Conservation (phyloP, 352 stramenopile genomes). For the Hyaloperonospora arabidopsidis region DNA sequence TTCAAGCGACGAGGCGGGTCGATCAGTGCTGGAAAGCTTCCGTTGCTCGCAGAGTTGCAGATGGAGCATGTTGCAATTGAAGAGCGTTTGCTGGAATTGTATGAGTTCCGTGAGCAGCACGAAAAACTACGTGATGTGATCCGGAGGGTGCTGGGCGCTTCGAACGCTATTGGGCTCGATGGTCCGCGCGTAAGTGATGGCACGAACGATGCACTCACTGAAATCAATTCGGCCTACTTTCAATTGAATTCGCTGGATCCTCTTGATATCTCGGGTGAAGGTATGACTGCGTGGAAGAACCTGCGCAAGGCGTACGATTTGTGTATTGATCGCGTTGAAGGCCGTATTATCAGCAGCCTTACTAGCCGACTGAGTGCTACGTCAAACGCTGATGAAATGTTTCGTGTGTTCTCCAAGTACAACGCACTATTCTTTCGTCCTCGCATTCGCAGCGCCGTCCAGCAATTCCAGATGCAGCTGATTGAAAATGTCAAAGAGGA, state of each 20-base stretch:
- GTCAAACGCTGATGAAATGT: conserved; percentile 93
- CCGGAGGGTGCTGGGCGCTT: conserved; percentile 66
- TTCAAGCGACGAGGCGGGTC: conserved; percentile 73
- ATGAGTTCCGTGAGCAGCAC: conserved; percentile 89
- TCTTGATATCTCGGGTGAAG: conserved; percentile 82
- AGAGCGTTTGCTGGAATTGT: conserved; percentile 79
- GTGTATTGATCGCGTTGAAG: conserved; percentile 89
- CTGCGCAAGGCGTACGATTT: conserved; percentile 86
- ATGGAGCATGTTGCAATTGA: conserved; percentile 84
- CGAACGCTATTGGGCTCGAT: conserved; percentile 23
- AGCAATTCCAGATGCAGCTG: conserved; percentile 98
- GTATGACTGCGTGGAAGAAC: conserved; percentile 75
- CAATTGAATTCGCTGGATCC: conserved; percentile 71
- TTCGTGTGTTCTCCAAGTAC: conserved; percentile 96
- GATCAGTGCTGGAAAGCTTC: conserved; percentile 75
- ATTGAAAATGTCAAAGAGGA: conserved; percentile 97
- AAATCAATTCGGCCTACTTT: conserved; percentile 87
- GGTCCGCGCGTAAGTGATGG: conserved; percentile 49
- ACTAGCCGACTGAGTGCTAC: conserved; percentile 82
- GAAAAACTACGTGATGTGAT: conserved; percentile 87
- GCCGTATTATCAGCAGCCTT: conserved; percentile 85
- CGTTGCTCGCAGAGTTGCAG: conserved; percentile 70
- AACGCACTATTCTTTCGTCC: conserved; percentile 96
- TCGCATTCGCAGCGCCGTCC: conserved; percentile 91
- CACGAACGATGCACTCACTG: conserved; percentile 68